These are phyloP conservation scores for Litsea cubeba DNA, from an alignment of 164 flowering plant species.

Conservation along the genomic window DNA sequence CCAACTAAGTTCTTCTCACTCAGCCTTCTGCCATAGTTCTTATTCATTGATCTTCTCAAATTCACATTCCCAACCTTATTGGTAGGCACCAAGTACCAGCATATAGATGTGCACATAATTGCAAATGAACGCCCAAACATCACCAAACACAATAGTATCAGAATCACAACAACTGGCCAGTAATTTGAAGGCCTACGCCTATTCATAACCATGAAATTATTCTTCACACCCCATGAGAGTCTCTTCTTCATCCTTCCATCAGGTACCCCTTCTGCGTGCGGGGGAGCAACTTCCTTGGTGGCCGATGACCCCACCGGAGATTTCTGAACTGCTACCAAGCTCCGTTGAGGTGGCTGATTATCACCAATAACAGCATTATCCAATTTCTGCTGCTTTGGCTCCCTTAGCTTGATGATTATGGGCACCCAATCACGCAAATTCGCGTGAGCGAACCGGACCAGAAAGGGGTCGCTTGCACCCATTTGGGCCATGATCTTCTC, in stretches of 20 bases:
- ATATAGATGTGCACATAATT: constrained; percentile 15
- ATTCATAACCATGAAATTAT: not conserved
- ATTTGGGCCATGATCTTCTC: constrained; percentile 8
- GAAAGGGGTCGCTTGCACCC: not conserved
- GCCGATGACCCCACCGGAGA: not conserved
- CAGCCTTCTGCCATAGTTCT: constrained; percentile 9
- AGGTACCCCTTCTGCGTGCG: not conserved
- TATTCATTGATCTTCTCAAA: constrained; percentile 13
- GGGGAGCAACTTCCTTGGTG: not conserved
- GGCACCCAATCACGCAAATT: constrained; percentile 11
- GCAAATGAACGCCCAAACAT: constrained; percentile 20
- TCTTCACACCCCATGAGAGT: constrained; percentile 1
- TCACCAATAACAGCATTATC: not conserved
- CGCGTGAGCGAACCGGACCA: constrained; percentile 6
- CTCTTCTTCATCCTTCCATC: constrained; percentile 6
- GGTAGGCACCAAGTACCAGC: constrained; percentile 18
- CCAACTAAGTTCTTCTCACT: constrained; percentile 5
- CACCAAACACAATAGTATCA: constrained; percentile 15
- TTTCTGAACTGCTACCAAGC: not conserved
- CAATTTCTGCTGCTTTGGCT: not conserved
- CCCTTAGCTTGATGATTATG: constrained; percentile 6
- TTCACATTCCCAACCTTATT: not conserved
- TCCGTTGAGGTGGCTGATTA: not conserved
- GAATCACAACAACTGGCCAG: not conserved
- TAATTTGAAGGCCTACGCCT: constrained; percentile 1